phyloP scores from a whole-genome alignment of 805 yeast genomes.

The Kuraishia molischiana region DNA sequence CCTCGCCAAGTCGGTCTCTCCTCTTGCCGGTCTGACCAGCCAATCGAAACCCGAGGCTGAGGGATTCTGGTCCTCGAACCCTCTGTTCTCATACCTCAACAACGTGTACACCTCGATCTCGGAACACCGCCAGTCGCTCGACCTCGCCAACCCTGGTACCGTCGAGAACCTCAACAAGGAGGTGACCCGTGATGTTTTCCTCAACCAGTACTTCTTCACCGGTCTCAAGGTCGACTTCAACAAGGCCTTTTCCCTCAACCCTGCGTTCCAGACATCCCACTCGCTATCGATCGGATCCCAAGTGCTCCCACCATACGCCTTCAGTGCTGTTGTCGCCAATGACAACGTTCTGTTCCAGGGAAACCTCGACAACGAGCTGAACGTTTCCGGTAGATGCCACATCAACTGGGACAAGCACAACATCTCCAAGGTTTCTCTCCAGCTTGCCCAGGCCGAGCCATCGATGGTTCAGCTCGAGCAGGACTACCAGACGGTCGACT shows the following conservation, averaged over 20 bases:
- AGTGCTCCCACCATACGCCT: conserved; percentile 81
- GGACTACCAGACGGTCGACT: conserved; percentile 86
- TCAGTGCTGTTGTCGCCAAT: conserved; percentile 80
- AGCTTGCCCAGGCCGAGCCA: conserved; percentile 82
- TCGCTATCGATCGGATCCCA: conserved; percentile 84
- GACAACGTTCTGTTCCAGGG: conserved; percentile 86
- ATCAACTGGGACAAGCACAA: conserved; percentile 80
- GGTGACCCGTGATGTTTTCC: conserved; percentile 87
- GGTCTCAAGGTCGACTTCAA: conserved; percentile 95
- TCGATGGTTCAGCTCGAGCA: conserved; percentile 94
- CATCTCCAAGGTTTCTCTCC: conserved; percentile 78
- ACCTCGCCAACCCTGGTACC: conserved; percentile 88
- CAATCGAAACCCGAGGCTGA: conserved; percentile 42
- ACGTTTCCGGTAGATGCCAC: conserved; percentile 82
- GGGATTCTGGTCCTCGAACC: conserved; percentile 74
- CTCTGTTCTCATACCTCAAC: conserved; percentile 69
- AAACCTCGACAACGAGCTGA: conserved; percentile 76
- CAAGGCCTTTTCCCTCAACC: conserved; percentile 83
- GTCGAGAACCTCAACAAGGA: conserved; percentile 90
- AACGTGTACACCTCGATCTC: conserved; percentile 64
- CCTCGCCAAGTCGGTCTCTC: conserved; percentile 45
- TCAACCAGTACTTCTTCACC: conserved; percentile 82
- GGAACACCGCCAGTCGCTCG: conserved; percentile 73
- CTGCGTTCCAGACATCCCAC: conserved; percentile 95
- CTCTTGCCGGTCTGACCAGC: conserved; percentile 43